Percentiles rank a stretch among this genome's conserved stretches.
Conservation (phyloP, 495 filamentous ascomycete genomes). For the Pyronema omphalodes region DNA sequence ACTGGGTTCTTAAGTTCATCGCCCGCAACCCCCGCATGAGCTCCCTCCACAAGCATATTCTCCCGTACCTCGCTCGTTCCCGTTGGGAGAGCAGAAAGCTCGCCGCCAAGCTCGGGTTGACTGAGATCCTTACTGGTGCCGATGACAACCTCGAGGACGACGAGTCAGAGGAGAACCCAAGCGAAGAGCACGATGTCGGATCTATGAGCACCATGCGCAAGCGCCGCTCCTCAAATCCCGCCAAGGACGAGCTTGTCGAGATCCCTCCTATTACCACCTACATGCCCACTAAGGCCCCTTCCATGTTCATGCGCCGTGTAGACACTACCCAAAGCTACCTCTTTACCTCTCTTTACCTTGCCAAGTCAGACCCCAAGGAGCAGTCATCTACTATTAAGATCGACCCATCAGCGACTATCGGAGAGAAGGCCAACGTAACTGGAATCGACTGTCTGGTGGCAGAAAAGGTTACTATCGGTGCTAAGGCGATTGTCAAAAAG, state of each 20-base stretch:
- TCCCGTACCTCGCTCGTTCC: slow-evolving; percentile 90
- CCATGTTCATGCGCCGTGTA: slow-evolving; percentile 60
- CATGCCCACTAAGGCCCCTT: slow-evolving; percentile 21
- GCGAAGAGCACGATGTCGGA: slow-evolving; percentile 33
- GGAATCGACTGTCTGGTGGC: slow-evolving; percentile 59
- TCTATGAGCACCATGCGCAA: slow-evolving; percentile 38
- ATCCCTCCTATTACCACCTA: slow-evolving; percentile 22
- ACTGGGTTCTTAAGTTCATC: slow-evolving; percentile 76
- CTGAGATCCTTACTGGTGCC: slow-evolving; percentile 40
- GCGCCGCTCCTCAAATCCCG: slow-evolving; percentile 21
- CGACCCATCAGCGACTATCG: slow-evolving; percentile 57
- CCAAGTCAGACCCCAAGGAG: slow-evolving; percentile 40
- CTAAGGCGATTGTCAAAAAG: slow-evolving; percentile 73
- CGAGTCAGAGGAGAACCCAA: slow-evolving; percentile 18
- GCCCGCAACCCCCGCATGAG: slow-evolving; percentile 59
- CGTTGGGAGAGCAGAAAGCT: slow-evolving; percentile 75
- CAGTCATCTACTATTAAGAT: slow-evolving; percentile 57
- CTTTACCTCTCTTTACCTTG: slow-evolving; percentile 63
- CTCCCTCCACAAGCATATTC: slow-evolving; percentile 72
- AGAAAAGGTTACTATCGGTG: slow-evolving; percentile 68
- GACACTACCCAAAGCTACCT: slow-evolving; percentile 71
- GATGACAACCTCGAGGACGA: slow-evolving; percentile 26
- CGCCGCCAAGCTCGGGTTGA: slow-evolving; percentile 53
- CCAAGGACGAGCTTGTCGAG: slow-evolving; percentile 28
- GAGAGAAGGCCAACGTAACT: slow-evolving; percentile 56